Conservation (phyloP, 768 basidiomycete species). For the Tylopilus sp. region DNA sequence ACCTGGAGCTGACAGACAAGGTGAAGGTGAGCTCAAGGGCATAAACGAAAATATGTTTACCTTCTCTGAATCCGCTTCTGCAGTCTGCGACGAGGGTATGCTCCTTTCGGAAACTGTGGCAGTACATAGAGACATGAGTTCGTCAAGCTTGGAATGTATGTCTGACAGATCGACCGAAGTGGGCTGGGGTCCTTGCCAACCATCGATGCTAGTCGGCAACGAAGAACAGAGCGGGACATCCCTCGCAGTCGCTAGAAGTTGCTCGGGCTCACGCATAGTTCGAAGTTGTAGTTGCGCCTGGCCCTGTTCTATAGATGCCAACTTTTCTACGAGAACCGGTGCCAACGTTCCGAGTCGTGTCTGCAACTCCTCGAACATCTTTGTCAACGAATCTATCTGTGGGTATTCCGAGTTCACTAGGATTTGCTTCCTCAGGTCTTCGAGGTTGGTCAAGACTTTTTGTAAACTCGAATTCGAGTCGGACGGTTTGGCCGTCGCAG, state of each 20-base stretch:
- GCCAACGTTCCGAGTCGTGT: constrained; percentile 38
- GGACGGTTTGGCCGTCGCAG: constrained; percentile 1
- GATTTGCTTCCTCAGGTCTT: constrained; percentile 17
- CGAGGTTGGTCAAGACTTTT: constrained; percentile 12
- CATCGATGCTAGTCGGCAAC: neutral
- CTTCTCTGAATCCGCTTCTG: constrained; percentile 16
- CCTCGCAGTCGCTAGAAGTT: neutral
- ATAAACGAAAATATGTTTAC: constrained; percentile 4
- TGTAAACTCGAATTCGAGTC: neutral
- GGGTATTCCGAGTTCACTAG: constrained; percentile 4
- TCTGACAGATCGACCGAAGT: constrained; percentile 21
- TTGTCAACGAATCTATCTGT: constrained; percentile 23
- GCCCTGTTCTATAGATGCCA: constrained; percentile 29
- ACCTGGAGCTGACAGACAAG: constrained; percentile 35
- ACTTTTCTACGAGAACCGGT: constrained; percentile 34
- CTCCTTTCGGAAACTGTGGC: neutral
- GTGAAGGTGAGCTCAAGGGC: neutral
- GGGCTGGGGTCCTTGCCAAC: neutral
- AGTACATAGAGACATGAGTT: constrained; percentile 25
- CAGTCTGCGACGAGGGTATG: neutral
- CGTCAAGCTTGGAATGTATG: constrained; percentile 38
- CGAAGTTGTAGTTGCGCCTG: constrained; percentile 19
- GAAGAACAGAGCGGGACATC: constrained; percentile 8
- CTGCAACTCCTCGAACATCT: constrained; percentile 39
- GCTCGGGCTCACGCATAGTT: constrained; percentile 7